These are phyloP conservation scores for Trichosporon ovoides DNA, from an alignment of 1,284 basidiomycete genomes.

Conservation along the genomic window DNA sequence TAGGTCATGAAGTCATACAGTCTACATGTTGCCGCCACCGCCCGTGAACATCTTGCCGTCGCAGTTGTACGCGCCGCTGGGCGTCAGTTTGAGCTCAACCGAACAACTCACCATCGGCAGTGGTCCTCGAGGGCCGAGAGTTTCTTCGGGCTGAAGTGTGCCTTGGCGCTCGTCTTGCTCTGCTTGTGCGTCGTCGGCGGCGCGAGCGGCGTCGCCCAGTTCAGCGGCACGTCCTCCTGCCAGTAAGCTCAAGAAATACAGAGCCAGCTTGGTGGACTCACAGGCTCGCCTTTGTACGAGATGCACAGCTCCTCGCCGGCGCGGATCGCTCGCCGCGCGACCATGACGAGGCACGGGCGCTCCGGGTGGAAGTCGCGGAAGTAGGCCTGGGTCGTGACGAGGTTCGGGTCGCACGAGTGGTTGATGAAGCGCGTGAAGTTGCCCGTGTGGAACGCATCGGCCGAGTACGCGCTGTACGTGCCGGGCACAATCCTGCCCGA, in stretches of 20 bases:
- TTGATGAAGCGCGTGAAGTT: constrained; percentile 54
- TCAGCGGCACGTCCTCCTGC: constrained; percentile 10
- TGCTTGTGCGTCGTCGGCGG: background rate
- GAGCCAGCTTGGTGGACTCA: constrained; percentile 15
- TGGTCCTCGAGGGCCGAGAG: constrained; percentile 6
- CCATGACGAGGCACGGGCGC: constrained; percentile 60
- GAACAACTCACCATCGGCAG: constrained; percentile 3
- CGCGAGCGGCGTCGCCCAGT: background rate
- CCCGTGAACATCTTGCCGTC: constrained; percentile 27
- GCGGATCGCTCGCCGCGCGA: constrained; percentile 61
- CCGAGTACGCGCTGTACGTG: constrained; percentile 5
- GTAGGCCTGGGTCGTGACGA: constrained; percentile 63
- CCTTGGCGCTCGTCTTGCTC: constrained; percentile 22
- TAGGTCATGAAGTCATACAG: background rate
- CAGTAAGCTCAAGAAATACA: too few relatives aligned
- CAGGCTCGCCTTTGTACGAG: constrained; percentile 61
- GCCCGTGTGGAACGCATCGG: constrained; percentile 3
- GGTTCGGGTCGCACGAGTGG: constrained; percentile 84
- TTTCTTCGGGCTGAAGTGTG: constrained; percentile 16
- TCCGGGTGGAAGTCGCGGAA: constrained; percentile 45
- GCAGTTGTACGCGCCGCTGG: constrained; percentile 25
- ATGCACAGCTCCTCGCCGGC: constrained; percentile 73
- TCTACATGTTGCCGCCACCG: too few relatives aligned
- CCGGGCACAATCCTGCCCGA: constrained; percentile 10
- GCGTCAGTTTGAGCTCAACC: background rate